Evolutionary conservation across 2,329 filamentous ascomycete genomes (phyloP).

Genomic region (Verticillium klebahnii): DNA sequence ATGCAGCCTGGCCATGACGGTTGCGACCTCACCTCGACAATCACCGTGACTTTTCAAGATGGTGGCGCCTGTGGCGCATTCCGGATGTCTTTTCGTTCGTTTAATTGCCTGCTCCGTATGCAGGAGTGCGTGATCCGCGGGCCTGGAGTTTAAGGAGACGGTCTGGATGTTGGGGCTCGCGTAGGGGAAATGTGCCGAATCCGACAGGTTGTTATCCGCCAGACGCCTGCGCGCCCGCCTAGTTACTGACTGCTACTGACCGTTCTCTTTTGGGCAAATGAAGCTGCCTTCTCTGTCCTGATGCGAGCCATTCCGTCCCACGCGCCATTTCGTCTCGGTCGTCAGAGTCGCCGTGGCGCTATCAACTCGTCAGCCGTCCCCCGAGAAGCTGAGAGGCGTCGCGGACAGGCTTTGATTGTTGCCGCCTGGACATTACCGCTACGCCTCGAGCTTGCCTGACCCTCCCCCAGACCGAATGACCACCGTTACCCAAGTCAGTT

Average conservation of each 20-base stretch:
- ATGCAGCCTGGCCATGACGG: conserved; percentile 23
- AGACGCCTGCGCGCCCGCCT: not conserved
- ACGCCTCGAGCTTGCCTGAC: not conserved
- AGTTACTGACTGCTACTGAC: not conserved
- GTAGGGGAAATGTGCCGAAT: not conserved
- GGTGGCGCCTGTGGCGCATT: conserved; percentile 11
- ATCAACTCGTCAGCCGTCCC: not conserved
- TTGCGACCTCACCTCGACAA: not conserved
- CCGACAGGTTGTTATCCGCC: not conserved
- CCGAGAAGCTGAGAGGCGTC: not conserved
- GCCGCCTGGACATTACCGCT: not conserved
- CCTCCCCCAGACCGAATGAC: not conserved
- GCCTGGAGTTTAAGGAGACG: not conserved
- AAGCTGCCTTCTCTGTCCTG: not conserved
- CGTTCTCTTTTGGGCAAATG: not conserved
- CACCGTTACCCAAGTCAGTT: not conserved
- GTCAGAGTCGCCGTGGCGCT: conserved; percentile 3
- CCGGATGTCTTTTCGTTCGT: not conserved
- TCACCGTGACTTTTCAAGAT: conserved; percentile 1
- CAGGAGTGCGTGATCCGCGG: not conserved
- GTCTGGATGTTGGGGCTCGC: not conserved
- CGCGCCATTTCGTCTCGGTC: conserved; percentile 10
- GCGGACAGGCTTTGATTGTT: not conserved
- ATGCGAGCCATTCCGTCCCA: not conserved
- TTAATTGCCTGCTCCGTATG: not conserved